Conservation (phyloP, 352 stramenopile genomes). For the Phytopythium chamaehyphon region DNA sequence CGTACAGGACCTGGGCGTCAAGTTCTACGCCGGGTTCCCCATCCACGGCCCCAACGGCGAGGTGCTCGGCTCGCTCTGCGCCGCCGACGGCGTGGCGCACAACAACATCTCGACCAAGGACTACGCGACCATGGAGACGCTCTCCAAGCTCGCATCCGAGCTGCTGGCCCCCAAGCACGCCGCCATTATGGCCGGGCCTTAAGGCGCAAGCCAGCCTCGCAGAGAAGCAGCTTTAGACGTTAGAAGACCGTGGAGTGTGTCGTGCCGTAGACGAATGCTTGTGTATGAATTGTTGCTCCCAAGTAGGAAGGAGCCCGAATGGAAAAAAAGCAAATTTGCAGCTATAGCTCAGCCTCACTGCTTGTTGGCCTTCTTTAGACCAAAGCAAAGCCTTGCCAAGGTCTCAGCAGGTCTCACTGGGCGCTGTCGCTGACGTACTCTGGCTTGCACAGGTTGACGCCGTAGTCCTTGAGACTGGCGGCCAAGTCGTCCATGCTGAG, state of each 20-base stretch:
- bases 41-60: slow-evolving; percentile 37
- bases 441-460: slow-evolving; percentile 61
- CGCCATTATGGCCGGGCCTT: slow-evolving; percentile 6
- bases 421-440: slow-evolving; percentile 74
- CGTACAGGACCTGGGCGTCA: slow-evolving; percentile 39
- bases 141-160: slow-evolving; percentile 45
- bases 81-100: slow-evolving; percentile 33
- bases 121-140: slow-evolving; percentile 62
- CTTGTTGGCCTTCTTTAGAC: no score
- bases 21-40: slow-evolving; percentile 66
- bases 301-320: no score
- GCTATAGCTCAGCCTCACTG: no score
- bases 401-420: no score
- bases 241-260: neutral
- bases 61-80: slow-evolving; percentile 43
- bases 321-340: no score
- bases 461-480: slow-evolving; percentile 71
- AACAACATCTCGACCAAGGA: slow-evolving; percentile 58
- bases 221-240: no score
- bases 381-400: no score
- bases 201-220: no score
- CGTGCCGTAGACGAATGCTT: neutral
- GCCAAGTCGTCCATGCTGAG: slow-evolving; percentile 51
- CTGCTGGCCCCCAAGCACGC: slow-evolving; percentile 19
- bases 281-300: no score